These are phyloP conservation scores for Abelmoschus esculentus DNA, from an alignment of 345 rosid species.

Conservation along the genomic window DNA sequence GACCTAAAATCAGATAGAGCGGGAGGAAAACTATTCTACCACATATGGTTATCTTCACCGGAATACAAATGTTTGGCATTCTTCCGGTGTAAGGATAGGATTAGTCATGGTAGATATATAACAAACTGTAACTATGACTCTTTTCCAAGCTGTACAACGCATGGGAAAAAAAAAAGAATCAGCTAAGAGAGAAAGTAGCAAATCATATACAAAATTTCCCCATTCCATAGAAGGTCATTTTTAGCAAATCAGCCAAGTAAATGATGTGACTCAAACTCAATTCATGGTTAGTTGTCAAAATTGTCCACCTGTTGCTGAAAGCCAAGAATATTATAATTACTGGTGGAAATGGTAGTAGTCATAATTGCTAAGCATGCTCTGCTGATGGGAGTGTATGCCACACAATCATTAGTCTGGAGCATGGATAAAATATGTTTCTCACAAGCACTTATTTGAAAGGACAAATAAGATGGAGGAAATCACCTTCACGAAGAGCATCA, in stretches of 20 bases:
- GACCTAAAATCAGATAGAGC: background rate
- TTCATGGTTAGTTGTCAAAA: too few species aligned
- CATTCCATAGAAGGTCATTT: slow-evolving; percentile 37
- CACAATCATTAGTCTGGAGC: too few species aligned
- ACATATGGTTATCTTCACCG: background rate
- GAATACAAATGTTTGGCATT: background rate
- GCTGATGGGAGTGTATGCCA: too few species aligned
- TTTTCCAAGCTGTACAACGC: background rate
- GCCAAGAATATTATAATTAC: too few species aligned
- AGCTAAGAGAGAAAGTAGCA: background rate
- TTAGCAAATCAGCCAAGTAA: too few species aligned
- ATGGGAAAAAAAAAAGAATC: background rate
- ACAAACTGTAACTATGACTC: background rate
- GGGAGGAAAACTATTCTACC: background rate
- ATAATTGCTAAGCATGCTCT: too few species aligned
- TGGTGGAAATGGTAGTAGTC: too few species aligned
- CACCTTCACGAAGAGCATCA: background rate
- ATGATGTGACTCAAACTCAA: too few species aligned
- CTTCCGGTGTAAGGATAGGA: background rate
- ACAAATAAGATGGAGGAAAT: background rate
- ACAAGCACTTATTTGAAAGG: background rate
- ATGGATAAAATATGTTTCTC: background rate
- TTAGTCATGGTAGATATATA: background rate
- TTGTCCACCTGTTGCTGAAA: too few species aligned
- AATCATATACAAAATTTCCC: slow-evolving; percentile 17